phyloP scores from a whole-genome alignment of 176 grass and related monocot genomes.

The Stipa capillata region DNA sequence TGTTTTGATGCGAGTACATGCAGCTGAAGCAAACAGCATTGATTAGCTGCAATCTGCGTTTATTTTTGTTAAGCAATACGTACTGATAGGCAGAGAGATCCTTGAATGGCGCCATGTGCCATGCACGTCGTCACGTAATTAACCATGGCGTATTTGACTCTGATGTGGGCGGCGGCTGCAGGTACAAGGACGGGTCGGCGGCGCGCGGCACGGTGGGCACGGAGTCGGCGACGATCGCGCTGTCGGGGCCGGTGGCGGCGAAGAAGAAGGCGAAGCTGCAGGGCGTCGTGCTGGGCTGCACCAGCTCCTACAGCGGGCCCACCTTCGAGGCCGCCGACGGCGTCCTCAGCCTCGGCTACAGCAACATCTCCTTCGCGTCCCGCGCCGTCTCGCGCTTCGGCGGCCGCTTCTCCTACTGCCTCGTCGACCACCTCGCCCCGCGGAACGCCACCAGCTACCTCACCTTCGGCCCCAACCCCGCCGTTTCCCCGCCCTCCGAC shows the following conservation, averaged over 20 bases:
- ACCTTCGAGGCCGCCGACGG: conserved; percentile 71
- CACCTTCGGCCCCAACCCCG: conserved; percentile 65
- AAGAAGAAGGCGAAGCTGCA: conserved; percentile 49
- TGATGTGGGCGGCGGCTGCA: too few relatives aligned
- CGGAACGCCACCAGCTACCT: conserved; percentile 76
- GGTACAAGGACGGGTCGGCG: conserved; percentile 82
- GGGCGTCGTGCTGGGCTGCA: conserved; percentile 77
- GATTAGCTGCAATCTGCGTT: conserved; percentile 3
- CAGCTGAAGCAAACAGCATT: too few relatives aligned
- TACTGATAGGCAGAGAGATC: background rate
- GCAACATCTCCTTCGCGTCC: conserved; percentile 68
- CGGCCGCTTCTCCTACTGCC: conserved; percentile 94
- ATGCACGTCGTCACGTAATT: background rate
- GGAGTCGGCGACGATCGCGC: conserved; percentile 73
- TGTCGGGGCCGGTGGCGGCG: conserved; percentile 37
- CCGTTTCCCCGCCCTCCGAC: background rate
- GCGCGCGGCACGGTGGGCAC: conserved; percentile 61
- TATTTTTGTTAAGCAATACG: too few relatives aligned
- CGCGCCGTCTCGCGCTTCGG: conserved; percentile 68
- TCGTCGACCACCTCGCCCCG: conserved; percentile 95
- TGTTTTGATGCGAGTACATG: background rate
- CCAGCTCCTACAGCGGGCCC: conserved; percentile 40
- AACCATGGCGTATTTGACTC: background rate
- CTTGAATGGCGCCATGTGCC: conserved; percentile 25
- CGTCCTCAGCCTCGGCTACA: conserved; percentile 88